phyloP scores from a whole-genome alignment of 2,329 filamentous ascomycete genomes.

The Cercospora citrullina region DNA sequence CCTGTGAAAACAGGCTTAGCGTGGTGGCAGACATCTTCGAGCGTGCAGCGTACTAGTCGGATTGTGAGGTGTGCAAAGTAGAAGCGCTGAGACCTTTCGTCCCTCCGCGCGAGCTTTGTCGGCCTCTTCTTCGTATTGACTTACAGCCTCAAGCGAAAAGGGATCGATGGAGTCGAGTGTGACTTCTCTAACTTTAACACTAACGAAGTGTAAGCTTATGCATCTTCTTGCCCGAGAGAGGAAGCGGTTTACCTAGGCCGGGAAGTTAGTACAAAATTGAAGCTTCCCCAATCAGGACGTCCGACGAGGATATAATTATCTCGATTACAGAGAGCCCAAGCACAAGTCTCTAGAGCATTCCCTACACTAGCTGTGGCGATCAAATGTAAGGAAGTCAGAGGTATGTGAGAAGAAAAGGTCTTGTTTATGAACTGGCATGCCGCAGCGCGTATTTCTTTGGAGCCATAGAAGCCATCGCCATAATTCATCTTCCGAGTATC shows the following conservation, averaged over 20 bases:
- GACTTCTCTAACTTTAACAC: not conserved
- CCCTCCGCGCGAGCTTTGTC: not conserved
- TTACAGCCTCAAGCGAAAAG: not conserved
- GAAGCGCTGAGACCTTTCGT: not conserved
- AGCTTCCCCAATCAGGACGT: not conserved
- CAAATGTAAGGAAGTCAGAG: not conserved
- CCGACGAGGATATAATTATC: not conserved
- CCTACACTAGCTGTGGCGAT: not conserved
- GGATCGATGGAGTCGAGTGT: not conserved
- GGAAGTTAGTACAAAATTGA: not conserved
- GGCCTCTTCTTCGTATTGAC: not conserved
- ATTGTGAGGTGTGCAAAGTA: not conserved
- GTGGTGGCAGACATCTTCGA: not conserved
- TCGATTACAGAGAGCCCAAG: not conserved
- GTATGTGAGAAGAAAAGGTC: not conserved
- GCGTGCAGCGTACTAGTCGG: not conserved
- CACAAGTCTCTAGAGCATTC: not conserved
- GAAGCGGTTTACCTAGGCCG: not conserved
- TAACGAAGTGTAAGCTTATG: not conserved
- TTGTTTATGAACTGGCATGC: not conserved
- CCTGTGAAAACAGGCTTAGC: not conserved
- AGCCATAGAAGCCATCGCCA: not conserved
- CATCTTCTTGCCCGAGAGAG: not conserved
- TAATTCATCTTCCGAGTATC: not conserved
- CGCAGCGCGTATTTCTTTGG: not conserved